Evolutionary conservation across 1,139 yeast species (phyloP), one percentile per base, ranked within the genome.

Genomic region (Geotrichum phurueaensis): DNA sequence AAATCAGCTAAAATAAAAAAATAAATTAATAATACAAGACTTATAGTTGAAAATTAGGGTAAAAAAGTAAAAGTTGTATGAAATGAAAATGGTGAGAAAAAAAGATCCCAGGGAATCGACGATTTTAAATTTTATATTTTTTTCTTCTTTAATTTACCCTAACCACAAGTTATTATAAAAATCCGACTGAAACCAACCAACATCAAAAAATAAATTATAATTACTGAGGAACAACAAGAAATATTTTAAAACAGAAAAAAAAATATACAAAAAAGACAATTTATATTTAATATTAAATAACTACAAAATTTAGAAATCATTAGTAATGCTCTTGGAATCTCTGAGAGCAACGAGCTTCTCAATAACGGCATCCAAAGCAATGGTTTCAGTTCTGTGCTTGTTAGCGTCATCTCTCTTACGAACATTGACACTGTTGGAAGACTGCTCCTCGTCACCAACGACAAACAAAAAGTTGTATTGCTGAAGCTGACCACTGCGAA

Each of bases 401-500:
- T 87, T 92, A 69, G 81, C 80, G 70, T 89, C 89, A 74, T 91
- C 97, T 82, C 98, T 87, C 79, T 89, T 88, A 82, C 97, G 87
- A 66, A 92, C 86, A 73, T 91, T 91, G 66, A 94, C 97, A 68
- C 94, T 81, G 65, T 83, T 79, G 69, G 85, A 83, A 65, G 78
- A 78, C 79, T 86, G 83, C 79, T 94, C 99, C 71, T 89, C 91
- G 72, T 89, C 97, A 76, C 99, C 99, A 68, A 94, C 98, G 75
- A 91, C 89, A 76, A 91, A 91, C 71, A 92, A 87, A 78, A 90
- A 94, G 80, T 92, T 94, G 79, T 91, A 94, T 76, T 88, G 91
- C 78, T 86, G 85, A 73, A 90, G 72, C 81, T 92, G 97, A 70
- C 97, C 98, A 68, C 84, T 88, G 83, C 98, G 89, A 64, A 94